These are phyloP conservation scores for Melanomma pulvis-pyrius DNA, from an alignment of 495 filamentous ascomycete species.

Conservation along the genomic window DNA sequence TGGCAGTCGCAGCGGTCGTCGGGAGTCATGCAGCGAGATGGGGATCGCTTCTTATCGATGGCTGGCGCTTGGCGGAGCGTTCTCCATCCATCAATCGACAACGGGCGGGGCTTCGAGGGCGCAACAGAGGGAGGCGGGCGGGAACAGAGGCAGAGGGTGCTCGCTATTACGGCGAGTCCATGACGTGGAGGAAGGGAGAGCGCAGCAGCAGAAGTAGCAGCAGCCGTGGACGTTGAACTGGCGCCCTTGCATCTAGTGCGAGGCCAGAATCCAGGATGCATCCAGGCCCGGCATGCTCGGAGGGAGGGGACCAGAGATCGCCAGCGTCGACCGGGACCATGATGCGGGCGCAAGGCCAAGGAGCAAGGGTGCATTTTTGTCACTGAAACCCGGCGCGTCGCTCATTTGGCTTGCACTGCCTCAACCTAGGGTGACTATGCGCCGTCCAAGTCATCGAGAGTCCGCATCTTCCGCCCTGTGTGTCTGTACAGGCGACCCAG, in stretches of 20 bases:
- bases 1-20: not conserved
- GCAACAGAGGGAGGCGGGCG: not conserved
- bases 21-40: not conserved
- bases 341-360: constrained; percentile 5
- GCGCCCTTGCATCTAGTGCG: not conserved
- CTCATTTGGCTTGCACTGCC: constrained; percentile 18
- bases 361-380: not conserved
- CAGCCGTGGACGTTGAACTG: not conserved
- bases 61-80: constrained; percentile 8
- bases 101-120: not conserved
- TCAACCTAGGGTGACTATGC: not conserved
- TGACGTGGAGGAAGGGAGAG: not conserved
- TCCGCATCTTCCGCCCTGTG: not conserved
- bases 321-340: not conserved
- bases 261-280: not conserved
- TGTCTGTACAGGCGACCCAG: not conserved
- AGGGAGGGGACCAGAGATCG: constrained; percentile 3
- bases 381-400: constrained; percentile 31
- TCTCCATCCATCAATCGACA: not conserved
- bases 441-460: not conserved
- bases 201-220: not conserved
- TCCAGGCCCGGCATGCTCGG: constrained; percentile 3
- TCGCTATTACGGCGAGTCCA: not conserved
- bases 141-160: not conserved
- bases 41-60: constrained; percentile 14